Conservation (phyloP, 495 filamentous ascomycete species). For the Hypomontagnella submonticulosa region DNA sequence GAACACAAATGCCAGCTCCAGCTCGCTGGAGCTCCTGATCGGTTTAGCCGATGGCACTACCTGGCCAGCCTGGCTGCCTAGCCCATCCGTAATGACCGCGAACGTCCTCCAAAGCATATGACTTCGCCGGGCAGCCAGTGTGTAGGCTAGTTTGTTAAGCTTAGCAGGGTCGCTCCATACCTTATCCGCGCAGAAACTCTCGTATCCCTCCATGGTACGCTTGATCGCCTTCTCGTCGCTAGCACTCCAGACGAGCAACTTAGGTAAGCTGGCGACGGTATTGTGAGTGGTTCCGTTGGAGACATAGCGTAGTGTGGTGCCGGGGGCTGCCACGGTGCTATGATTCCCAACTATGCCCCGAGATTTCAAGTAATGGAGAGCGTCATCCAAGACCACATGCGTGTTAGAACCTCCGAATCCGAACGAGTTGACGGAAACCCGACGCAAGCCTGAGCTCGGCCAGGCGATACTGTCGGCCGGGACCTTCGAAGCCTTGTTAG, state of each 20-base stretch:
- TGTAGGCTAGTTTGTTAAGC: constrained; percentile 42
- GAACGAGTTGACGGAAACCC: constrained; percentile 65
- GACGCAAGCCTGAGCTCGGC: constrained; percentile 48
- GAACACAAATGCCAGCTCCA: constrained; percentile 49
- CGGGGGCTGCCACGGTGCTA: background rate
- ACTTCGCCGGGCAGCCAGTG: constrained; percentile 44
- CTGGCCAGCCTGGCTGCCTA: background rate
- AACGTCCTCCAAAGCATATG: constrained; percentile 41
- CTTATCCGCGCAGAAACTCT: constrained; percentile 14
- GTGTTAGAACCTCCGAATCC: constrained; percentile 69
- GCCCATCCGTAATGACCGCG: constrained; percentile 19
- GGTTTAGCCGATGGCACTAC: constrained; percentile 10
- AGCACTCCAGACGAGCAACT: constrained; percentile 17
- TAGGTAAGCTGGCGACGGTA: background rate
- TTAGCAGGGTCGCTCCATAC: background rate
- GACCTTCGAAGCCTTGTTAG: constrained; percentile 27
- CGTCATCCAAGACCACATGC: constrained; percentile 64
- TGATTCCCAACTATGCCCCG: constrained; percentile 9
- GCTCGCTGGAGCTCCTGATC: constrained; percentile 5
- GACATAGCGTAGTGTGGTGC: background rate
- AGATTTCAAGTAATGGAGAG: constrained; percentile 21
- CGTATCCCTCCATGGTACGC: constrained; percentile 23
- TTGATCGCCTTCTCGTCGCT: constrained; percentile 31
- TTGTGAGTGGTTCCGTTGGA: background rate
- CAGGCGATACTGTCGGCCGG: constrained; percentile 38